Evolutionary conservation across 2,329 filamentous ascomycete species (phyloP).

Genomic region (Colletotrichum cordylinicola): DNA sequence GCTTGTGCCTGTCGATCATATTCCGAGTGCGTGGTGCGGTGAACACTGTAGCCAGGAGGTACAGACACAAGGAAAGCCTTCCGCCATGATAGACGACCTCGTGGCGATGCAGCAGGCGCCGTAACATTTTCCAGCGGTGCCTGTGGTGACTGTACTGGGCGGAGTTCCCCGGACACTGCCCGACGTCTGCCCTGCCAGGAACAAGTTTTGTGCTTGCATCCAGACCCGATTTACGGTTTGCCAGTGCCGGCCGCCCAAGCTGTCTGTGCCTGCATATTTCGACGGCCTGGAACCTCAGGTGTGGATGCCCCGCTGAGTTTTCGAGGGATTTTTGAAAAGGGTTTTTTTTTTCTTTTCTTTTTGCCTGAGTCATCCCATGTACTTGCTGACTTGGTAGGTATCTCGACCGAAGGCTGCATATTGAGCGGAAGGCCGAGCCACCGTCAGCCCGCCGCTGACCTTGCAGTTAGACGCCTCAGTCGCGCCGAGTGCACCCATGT

Average conservation of each 20-base stretch:
- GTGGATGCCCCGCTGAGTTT: neutral
- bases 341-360: neutral
- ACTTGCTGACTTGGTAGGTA: neutral
- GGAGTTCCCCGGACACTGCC: neutral
- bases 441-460: neutral
- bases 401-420: neutral
- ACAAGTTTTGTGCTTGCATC: constrained; percentile 11
- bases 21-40: constrained; percentile 4
- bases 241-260: neutral
- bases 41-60: neutral
- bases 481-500: neutral
- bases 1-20: constrained; percentile 17
- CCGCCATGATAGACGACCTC: neutral
- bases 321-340: neutral
- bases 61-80: neutral
- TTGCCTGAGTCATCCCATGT: constrained; percentile 3
- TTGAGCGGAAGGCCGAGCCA: neutral
- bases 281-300: neutral
- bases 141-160: neutral
- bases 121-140: neutral
- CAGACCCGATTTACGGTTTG: neutral
- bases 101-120: fast-evolving
- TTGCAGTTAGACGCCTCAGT: neutral
- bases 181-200: neutral
- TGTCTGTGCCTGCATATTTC: neutral